phyloP scores from a whole-genome alignment of 2,329 filamentous ascomycete genomes.

The Paecilomyces dactylethromorphus region DNA sequence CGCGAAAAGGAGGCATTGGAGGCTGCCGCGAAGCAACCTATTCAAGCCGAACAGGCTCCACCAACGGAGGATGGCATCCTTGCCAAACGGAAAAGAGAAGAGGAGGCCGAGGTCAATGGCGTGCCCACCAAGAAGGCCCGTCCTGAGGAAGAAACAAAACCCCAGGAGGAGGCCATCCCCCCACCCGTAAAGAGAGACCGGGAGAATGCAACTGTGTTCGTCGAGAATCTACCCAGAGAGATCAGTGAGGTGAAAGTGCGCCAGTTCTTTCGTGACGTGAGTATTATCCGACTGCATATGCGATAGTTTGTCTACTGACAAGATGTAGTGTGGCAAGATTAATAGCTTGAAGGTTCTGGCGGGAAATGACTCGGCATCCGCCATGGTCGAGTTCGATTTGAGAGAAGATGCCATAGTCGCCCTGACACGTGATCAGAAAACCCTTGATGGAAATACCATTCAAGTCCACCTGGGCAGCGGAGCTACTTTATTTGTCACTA shows the following conservation, averaged over 20 bases:
- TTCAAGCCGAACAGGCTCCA: conserved; percentile 15
- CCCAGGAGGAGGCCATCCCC: conserved; percentile 25
- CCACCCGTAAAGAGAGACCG: conserved; percentile 66
- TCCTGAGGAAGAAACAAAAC: conserved; percentile 29
- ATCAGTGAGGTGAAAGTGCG: conserved; percentile 66
- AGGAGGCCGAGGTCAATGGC: conserved; percentile 46
- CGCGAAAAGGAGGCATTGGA: conserved; percentile 61
- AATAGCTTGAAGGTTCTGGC: conserved; percentile 67
- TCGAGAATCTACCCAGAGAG: conserved; percentile 66
- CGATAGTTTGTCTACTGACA: conserved; percentile 6
- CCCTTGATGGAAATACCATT: conserved; percentile 66
- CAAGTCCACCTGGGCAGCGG: conserved; percentile 67
- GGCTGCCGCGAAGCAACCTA: conserved; percentile 35
- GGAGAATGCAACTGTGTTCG: conserved; percentile 79
- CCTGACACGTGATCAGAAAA: conserved; percentile 72
- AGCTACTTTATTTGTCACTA: conserved; percentile 81
- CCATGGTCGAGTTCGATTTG: conserved; percentile 77
- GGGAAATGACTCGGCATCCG: conserved; percentile 56
- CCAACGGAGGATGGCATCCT: conserved; percentile 25
- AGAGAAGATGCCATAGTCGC: conserved; percentile 76
- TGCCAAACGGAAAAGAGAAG: conserved; percentile 69
- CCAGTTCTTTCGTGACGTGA: conserved; percentile 77
- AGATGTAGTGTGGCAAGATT: conserved; percentile 63
- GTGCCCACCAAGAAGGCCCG: conserved; percentile 61
- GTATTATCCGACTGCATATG: conserved; percentile 11